A percentile compares a stretch with the other conserved stretches of the same genome.
Evolutionary conservation across 164 flowering plant species (phyloP).

Genomic region (Santalum album): DNA sequence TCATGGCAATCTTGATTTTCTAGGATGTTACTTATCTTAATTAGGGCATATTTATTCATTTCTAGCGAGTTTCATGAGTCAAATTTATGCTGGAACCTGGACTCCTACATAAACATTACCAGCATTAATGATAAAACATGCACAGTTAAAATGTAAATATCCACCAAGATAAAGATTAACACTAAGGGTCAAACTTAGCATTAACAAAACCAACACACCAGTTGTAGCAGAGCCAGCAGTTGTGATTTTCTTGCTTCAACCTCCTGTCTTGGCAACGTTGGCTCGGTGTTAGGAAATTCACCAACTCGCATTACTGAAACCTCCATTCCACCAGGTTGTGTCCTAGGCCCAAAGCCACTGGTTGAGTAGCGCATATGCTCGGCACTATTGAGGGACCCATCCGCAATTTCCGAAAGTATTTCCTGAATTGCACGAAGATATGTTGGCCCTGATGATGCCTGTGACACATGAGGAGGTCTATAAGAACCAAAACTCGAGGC

Average conservation of each 20-base stretch:
- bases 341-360: slow-evolving; percentile 11
- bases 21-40: no score
- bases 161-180: no score
- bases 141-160: no score
- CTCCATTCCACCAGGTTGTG: slow-evolving; percentile 13
- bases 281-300: slow-evolving; percentile 10
- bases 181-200: no score
- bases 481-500: slow-evolving; percentile 33
- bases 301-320: slow-evolving; percentile 12
- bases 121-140: no score
- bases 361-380: slow-evolving; percentile 15
- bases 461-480: slow-evolving; percentile 21
- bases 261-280: slow-evolving; percentile 21
- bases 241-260: slow-evolving; percentile 49
- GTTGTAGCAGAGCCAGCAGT: slow-evolving; percentile 54
- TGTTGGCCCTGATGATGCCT: slow-evolving; percentile 39
- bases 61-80: no score
- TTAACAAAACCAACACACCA: slow-evolving; percentile 35
- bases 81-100: no score
- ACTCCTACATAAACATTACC: no score
- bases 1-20: no score
- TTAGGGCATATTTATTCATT: no score
- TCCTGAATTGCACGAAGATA: slow-evolving; percentile 60
- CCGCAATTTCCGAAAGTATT: slow-evolving; percentile 62
- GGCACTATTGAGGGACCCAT: slow-evolving; percentile 40